phyloP scores from a whole-genome alignment of 306 rosid species.

The Clitoria ternatea region DNA sequence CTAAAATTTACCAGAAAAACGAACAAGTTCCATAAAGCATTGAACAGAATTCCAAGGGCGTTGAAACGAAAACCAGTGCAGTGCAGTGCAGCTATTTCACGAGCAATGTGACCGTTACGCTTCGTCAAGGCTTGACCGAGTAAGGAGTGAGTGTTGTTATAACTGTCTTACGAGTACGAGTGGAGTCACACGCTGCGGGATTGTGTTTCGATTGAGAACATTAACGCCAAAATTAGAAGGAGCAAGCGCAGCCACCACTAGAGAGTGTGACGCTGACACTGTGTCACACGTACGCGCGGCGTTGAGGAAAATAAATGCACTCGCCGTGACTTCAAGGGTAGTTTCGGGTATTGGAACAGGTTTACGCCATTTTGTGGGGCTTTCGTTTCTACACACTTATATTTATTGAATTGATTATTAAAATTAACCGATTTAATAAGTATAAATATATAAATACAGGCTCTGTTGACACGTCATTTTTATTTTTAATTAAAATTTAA shows the following conservation, averaged over 20 bases:
- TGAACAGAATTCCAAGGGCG: not conserved
- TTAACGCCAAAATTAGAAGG: constrained; percentile 13
- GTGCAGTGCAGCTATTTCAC: not conserved
- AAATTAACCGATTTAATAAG: too few species aligned
- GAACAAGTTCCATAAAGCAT: not conserved
- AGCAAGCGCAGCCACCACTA: not conserved
- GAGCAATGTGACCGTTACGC: constrained; percentile 47
- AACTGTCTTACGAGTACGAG: constrained; percentile 38
- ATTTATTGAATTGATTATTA: too few species aligned
- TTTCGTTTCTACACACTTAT: too few species aligned
- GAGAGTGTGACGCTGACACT: not conserved
- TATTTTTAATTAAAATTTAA: not conserved
- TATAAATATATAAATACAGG: too few species aligned
- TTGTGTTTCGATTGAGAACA: constrained; percentile 19
- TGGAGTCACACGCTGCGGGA: constrained; percentile 27
- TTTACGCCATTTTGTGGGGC: constrained; percentile 4
- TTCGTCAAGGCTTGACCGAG: constrained; percentile 29
- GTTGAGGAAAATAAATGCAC: constrained; percentile 12
- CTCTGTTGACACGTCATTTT: constrained; percentile 20
- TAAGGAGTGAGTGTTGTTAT: constrained; percentile 52
- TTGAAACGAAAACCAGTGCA: not conserved
- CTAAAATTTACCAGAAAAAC: not conserved
- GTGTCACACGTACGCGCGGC: constrained; percentile 29
- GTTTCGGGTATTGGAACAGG: not conserved
- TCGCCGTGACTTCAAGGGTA: constrained; percentile 26